A percentile compares a stretch with the other conserved stretches of the same genome.
Evolutionary conservation across 495 filamentous ascomycete genomes (phyloP).

Genomic region (Chlorociboria aeruginascens): DNA sequence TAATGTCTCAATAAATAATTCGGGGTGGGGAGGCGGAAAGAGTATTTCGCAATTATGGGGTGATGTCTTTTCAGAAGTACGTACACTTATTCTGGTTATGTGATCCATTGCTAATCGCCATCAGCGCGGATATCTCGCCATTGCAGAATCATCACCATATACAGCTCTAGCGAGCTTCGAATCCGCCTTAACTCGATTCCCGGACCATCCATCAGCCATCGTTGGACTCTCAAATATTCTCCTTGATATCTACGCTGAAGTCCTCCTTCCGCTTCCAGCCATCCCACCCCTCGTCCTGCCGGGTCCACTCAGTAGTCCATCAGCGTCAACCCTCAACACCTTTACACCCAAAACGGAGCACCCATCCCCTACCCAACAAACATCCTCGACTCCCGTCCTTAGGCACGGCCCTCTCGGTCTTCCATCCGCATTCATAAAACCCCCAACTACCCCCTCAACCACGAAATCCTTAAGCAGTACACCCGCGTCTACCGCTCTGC

Average conservation of each 20-base stretch:
- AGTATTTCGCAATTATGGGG: slow-evolving; percentile 69
- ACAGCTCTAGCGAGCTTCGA: slow-evolving; percentile 66
- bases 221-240: slow-evolving; percentile 75
- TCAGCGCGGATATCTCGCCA: slow-evolving; percentile 56
- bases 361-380: background rate
- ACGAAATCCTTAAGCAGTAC: background rate
- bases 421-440: slow-evolving; percentile 1
- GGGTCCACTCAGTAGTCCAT: slow-evolving; percentile 1
- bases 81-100: slow-evolving; percentile 8
- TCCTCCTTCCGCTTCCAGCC: slow-evolving; percentile 34
- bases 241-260: slow-evolving; percentile 71
- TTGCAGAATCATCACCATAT: slow-evolving; percentile 49
- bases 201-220: slow-evolving; percentile 68
- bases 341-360: background rate
- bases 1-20: slow-evolving; percentile 37
- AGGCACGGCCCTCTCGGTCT: slow-evolving; percentile 12
- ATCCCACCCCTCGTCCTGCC: slow-evolving; percentile 14
- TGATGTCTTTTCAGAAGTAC: slow-evolving; percentile 65
- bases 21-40: slow-evolving; percentile 62
- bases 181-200: slow-evolving; percentile 58
- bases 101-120: slow-evolving; percentile 22
- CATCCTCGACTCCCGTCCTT: slow-evolving; percentile 1
- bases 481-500: slow-evolving; percentile 30
- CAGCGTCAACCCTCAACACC: slow-evolving; percentile 4
- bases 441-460: background rate